Evolutionary conservation across 2,329 filamentous ascomycete genomes (phyloP).

Genomic region (Stachybotrys echinatus): DNA sequence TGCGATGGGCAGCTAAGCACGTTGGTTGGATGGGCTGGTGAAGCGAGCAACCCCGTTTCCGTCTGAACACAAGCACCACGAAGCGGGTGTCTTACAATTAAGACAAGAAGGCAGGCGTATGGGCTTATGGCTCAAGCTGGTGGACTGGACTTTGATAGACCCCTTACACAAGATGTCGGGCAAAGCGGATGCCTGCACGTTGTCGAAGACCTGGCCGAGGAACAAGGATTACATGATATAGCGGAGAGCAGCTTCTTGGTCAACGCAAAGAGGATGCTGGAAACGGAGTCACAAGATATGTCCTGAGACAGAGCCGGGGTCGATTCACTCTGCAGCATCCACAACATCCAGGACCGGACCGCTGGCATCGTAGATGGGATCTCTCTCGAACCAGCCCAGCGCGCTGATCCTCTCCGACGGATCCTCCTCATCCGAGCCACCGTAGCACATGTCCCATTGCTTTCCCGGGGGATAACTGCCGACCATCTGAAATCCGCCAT

Average conservation of each 20-base stretch:
- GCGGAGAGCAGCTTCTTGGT: too few relatives aligned
- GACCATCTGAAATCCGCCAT: constrained; percentile 57
- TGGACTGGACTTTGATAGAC: too few relatives aligned
- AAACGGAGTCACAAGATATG: too few relatives aligned
- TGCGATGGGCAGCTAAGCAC: not conserved
- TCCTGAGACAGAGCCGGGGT: too few relatives aligned
- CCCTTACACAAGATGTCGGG: too few relatives aligned
- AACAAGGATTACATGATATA: too few relatives aligned
- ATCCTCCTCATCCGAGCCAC: constrained; percentile 37
- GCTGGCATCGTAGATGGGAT: constrained; percentile 12
- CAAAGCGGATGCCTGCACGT: too few relatives aligned
- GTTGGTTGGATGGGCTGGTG: not conserved
- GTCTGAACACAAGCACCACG: not conserved
- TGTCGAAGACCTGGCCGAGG: too few relatives aligned
- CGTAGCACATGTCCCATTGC: constrained; percentile 71
- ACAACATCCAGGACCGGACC: constrained; percentile 7
- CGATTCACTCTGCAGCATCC: too few relatives aligned
- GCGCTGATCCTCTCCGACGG: constrained; percentile 1
- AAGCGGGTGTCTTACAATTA: not conserved
- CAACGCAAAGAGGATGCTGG: too few relatives aligned
- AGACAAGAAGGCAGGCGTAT: too few relatives aligned
- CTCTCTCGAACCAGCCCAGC: constrained; percentile 10
- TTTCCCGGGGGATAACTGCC: constrained; percentile 56
- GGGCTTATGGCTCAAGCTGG: too few relatives aligned
- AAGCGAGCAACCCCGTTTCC: not conserved